These are phyloP conservation scores for Pseudozyma sp. DNA, from an alignment of 1,284 basidiomycete species.

Conservation along the genomic window DNA sequence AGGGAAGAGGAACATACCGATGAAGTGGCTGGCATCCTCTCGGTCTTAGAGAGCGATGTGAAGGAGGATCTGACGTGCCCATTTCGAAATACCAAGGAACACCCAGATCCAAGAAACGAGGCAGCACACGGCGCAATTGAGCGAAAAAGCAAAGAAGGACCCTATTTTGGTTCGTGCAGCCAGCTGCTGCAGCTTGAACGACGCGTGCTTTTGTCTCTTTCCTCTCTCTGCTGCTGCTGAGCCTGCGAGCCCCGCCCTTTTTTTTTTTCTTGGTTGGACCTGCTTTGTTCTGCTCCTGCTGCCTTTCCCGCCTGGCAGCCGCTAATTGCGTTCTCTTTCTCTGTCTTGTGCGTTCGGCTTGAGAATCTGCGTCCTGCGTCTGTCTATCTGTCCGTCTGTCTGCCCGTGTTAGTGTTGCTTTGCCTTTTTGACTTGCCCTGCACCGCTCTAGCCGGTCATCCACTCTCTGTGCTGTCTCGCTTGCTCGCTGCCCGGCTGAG, in stretches of 20 bases:
- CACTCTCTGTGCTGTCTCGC: no score
- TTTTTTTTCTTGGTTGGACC: no score
- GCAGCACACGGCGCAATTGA: slow-evolving; percentile 14
- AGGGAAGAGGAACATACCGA: background rate
- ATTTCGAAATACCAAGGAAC: background rate
- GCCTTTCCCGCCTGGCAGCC: no score
- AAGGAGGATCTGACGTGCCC: slow-evolving; percentile 3
- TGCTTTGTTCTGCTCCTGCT: background rate
- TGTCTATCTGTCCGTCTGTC: no score
- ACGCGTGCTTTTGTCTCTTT: slow-evolving; percentile 9
- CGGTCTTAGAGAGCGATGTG: no score
- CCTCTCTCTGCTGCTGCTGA: background rate
- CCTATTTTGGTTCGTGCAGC: slow-evolving; percentile 8
- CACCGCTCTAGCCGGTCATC: background rate
- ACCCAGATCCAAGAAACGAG: slow-evolving; percentile 2
- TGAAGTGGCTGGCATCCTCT: no score
- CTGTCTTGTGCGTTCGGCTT: no score
- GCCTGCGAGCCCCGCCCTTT: no score
- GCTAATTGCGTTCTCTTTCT: no score
- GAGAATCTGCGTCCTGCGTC: no score
- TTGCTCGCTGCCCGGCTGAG: background rate
- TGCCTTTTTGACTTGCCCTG: background rate
- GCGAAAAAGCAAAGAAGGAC: background rate
- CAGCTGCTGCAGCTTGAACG: background rate
- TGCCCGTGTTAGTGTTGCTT: background rate